Evolutionary conservation across 2,329 filamentous ascomycete species (phyloP), one percentile per base, ranked within the genome.

Genomic region (Curvularia sp.): DNA sequence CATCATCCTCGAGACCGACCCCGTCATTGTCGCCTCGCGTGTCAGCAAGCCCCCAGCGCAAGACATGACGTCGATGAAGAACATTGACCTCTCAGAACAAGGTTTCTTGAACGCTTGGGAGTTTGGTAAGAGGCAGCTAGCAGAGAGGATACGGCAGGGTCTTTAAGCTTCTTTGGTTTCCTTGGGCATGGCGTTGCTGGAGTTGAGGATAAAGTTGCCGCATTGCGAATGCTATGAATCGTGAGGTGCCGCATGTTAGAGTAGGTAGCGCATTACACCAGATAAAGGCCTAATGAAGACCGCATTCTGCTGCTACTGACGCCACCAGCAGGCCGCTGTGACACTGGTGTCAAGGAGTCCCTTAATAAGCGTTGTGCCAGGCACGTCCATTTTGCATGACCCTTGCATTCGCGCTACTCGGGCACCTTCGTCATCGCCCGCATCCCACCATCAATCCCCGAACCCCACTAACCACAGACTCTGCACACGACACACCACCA

Each of bases 1-100:
- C 60, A 96, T 98, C 75, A 94, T 99, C 70, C 87, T 99, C 61
- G 95, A 99, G 82, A 98, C 94, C 0, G 95, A 99, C 77, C 93
- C 95, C 1, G 94, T 95, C 64, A 91, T 97, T 72, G 91, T 99
- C 66, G 90, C 94, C 48, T 93, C 93, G 76, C 85, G 95, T 68
- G 95, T 98, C 72, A 97, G 92, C 84, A 89, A 90, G 78, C 93
- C 95, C 39, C 95, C 95, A 9, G 88, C 89, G 41, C 91, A 96
- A 72, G 95, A 99, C 80, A 89, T 93, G 69, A 84, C 86, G 8
- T 92, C 93, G 74, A 87, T 97, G 78, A 92, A 95, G 83, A 92
- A 91, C 75, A 94, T 98, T 78, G 94, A 98, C 77, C 87, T 98
- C 55, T 96, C 92, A 72, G 94, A 98, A 80, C 93, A 97, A 80